Evolutionary conservation across 495 filamentous ascomycete species (phyloP), one percentile per base, ranked within the genome.

Genomic region (Aspergillus steynii): DNA sequence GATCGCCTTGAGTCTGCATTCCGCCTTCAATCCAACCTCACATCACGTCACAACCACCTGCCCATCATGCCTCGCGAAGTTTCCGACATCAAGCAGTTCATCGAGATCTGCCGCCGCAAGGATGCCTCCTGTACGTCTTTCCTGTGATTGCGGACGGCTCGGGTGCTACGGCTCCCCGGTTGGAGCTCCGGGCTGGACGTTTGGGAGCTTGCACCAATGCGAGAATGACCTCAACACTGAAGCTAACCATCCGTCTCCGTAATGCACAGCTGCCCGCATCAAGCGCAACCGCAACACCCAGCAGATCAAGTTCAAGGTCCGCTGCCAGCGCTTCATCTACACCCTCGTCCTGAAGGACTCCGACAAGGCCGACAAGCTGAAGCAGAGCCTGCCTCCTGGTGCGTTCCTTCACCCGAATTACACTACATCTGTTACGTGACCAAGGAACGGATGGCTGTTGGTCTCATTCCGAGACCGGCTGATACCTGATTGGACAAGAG

Each of bases 231-330:
- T 47, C 29, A 28, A 29, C 37, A 32, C 7, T 34, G 53, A 59
- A 31, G 60, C 65, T 68, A 58, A 68, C 50, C 47, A 27, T 52
- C 51, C 34, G 56, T 34, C 52, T 25, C 54, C 54, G 52, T 32
- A 66, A 73, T 97, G 93, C 92, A 67, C 73, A 97, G 96, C 92
- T 78, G 92, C 92, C 76, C 89, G 92, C 80, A 93, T 97, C 86
- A 97, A 98, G 90, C 92, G 94, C 86, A 94, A 89, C 85, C 88
- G 86, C 75, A 86, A 87, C 75, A 80, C 84, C 65, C 83, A 88
- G 77, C 88, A 93, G 83, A 93, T 92, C 87, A 99, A 99, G 87
- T 98, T 99, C 91, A 99, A 99, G 90, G 96, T 99, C 86, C 91
- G 95, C 76, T 98, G 95, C 86, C 82, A 89, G 71, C 85, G 89